These are phyloP conservation scores for Agrostemma githago DNA, from an alignment of 148 eudicot genomes.

Conservation along the genomic window DNA sequence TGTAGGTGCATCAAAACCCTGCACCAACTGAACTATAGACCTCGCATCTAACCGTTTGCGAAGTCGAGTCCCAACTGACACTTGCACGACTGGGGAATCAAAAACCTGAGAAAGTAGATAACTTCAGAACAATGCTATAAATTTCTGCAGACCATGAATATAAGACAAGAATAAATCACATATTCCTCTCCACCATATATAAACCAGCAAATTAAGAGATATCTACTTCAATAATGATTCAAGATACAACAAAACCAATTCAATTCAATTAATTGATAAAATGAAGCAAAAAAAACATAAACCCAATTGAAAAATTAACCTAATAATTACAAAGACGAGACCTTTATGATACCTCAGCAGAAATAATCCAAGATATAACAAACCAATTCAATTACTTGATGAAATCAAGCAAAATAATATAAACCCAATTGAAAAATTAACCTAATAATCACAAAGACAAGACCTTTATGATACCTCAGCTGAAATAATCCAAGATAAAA, in stretches of 20 bases:
- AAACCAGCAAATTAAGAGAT: too few relatives aligned
- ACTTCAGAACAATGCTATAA: background rate
- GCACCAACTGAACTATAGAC: constrained; percentile 70
- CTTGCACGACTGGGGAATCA: constrained; percentile 75
- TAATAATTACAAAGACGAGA: background rate
- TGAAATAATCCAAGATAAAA: constrained; percentile 6
- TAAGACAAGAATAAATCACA: too few relatives aligned
- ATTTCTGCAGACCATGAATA: too few relatives aligned
- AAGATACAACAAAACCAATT: background rate
- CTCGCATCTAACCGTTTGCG: constrained; percentile 75
- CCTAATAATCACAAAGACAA: background rate
- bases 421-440: background rate
- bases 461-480: constrained; percentile 41
- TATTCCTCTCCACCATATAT: too few relatives aligned
- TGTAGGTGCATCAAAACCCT: constrained; percentile 66
- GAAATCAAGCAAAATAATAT: background rate
- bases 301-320: background rate
- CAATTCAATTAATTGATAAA: background rate
- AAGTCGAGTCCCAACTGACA: constrained; percentile 52
- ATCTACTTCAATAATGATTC: too few relatives aligned
- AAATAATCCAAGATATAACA: constrained; percentile 9
- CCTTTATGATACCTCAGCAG: constrained; percentile 11
- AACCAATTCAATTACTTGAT: background rate
- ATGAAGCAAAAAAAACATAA: background rate
- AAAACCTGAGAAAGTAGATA: constrained; percentile 47